These are phyloP conservation scores for Ceratobasidium theobromae DNA, from an alignment of 1,284 basidiomycete genomes.

Conservation along the genomic window DNA sequence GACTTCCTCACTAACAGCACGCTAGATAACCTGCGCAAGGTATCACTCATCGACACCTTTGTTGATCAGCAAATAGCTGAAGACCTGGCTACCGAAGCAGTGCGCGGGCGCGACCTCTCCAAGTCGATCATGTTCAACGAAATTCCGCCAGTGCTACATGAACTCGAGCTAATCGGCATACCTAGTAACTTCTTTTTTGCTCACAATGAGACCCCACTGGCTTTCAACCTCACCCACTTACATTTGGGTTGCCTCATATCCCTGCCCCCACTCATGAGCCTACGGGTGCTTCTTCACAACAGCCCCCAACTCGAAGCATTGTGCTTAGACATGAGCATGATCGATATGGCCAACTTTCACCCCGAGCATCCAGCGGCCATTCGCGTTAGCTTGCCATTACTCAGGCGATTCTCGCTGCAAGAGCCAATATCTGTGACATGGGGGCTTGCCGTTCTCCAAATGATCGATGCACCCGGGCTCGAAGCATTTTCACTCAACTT, in stretches of 20 bases:
- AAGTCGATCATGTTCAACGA: background rate
- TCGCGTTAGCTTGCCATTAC: background rate
- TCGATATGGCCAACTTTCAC: background rate
- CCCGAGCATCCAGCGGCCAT: background rate
- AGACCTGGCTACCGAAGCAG: background rate
- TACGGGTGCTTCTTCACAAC: background rate
- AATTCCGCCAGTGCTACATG: background rate
- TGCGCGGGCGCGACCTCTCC: background rate
- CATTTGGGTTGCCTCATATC: background rate
- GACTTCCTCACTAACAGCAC: background rate
- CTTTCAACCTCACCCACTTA: background rate
- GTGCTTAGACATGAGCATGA: background rate
- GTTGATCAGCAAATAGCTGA: background rate
- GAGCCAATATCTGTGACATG: background rate
- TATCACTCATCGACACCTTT: background rate
- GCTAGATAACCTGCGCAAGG: background rate
- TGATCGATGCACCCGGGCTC: constrained; percentile 12
- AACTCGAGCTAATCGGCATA: background rate
- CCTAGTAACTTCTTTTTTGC: background rate
- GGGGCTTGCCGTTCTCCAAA: background rate
- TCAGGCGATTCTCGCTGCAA: constrained; percentile 1
- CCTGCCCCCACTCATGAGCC: background rate
- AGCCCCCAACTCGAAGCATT: background rate
- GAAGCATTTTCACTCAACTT: background rate
- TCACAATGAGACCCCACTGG: background rate